These are phyloP conservation scores for Solanum okadae DNA, from an alignment of 257 asterid species.

Conservation along the genomic window DNA sequence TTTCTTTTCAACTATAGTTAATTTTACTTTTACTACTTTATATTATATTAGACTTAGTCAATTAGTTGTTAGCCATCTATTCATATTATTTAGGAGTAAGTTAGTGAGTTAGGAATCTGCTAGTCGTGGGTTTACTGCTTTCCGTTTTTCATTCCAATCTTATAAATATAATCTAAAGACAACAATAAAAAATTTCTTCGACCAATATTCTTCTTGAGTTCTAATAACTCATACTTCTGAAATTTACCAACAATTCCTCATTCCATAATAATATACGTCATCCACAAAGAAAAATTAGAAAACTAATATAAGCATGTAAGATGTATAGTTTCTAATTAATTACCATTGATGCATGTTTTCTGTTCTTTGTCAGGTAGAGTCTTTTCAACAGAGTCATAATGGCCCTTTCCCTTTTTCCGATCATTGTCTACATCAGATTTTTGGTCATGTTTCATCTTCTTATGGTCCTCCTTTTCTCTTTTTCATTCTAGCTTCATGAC, in stretches of 20 bases:
- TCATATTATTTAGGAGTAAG: neutral
- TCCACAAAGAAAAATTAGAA: neutral
- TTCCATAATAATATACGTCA: neutral
- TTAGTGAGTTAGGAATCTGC: neutral
- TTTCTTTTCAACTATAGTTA: too few relatives aligned
- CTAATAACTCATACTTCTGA: neutral
- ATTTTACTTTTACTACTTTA: too few relatives aligned
- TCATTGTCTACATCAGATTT: neutral
- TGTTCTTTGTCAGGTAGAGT: neutral
- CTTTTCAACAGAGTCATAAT: too few relatives aligned
- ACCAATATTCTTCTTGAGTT: neutral
- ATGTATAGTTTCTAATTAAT: neutral
- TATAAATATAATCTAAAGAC: neutral
- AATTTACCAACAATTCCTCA: neutral
- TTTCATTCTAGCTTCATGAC: too few relatives aligned
- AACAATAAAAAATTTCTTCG: neutral
- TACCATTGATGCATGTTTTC: neutral
- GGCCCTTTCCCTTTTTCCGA: neutral
- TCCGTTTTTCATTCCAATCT: neutral
- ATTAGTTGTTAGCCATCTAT: too few relatives aligned
- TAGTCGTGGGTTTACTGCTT: neutral
- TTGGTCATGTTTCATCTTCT: neutral
- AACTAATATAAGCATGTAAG: neutral
- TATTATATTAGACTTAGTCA: neutral
- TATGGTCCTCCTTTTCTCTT: neutral